A percentile compares a stretch with the other conserved stretches of the same genome.
phyloP scores from a whole-genome alignment of 179 eudicot species.

The Beta corolliflora region DNA sequence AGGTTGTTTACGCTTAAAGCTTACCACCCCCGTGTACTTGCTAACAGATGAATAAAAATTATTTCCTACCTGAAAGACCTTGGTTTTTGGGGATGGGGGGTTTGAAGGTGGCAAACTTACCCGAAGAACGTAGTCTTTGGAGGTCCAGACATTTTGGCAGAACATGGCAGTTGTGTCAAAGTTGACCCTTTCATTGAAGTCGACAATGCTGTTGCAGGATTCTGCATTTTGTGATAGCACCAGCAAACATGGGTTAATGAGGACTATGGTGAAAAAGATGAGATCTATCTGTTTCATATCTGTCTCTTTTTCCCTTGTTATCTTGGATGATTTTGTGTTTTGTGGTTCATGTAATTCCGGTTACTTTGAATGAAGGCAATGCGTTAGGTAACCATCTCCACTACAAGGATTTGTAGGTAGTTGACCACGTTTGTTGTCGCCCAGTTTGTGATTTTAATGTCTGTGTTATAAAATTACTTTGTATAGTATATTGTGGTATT shows the following conservation, averaged over 20 bases:
- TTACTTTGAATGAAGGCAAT: constrained; percentile 37
- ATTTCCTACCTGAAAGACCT: background rate
- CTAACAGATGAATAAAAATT: background rate
- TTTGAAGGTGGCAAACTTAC: constrained; percentile 39
- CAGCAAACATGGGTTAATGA: constrained; percentile 23
- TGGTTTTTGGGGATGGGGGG: background rate
- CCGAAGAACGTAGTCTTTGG: constrained; percentile 56
- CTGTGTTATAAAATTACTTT: background rate
- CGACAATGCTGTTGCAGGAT: constrained; percentile 50
- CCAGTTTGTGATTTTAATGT: constrained; percentile 30
- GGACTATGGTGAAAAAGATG: constrained; percentile 31
- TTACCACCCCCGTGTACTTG: background rate
- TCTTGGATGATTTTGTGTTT: background rate
- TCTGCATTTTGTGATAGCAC: constrained; percentile 56
- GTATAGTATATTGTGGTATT: constrained; percentile 13
- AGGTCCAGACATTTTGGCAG: constrained; percentile 64
- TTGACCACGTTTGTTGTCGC: constrained; percentile 36
- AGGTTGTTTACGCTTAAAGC: background rate
- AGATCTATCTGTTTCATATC: constrained; percentile 39
- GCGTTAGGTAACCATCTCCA: constrained; percentile 33
- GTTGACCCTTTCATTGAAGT: constrained; percentile 33
- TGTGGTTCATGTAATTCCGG: constrained; percentile 16
- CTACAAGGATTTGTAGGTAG: constrained; percentile 14
- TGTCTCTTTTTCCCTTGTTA: background rate
- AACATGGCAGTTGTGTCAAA: constrained; percentile 58